Percentiles rank a stretch among this genome's conserved stretches.
These are phyloP conservation scores for Oryza punctata DNA, from an alignment of 176 grass and related monocot species.

Conservation along the genomic window DNA sequence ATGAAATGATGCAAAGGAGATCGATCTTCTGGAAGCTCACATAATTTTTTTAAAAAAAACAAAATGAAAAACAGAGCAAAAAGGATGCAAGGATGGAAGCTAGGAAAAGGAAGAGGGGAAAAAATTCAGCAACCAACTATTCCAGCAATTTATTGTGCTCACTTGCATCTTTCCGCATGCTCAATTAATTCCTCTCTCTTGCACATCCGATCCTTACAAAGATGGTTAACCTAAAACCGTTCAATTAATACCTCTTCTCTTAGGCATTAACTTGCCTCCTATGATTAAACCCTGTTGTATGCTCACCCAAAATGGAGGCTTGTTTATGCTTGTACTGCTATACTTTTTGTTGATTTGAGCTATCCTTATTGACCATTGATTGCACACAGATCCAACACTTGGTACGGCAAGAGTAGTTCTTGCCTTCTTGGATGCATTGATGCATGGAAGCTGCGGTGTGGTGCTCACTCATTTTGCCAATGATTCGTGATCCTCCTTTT, in stretches of 20 bases:
- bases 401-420: neutral
- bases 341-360: neutral
- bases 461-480: neutral
- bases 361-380: constrained; percentile 25
- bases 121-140: constrained; percentile 40
- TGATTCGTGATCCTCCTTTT: neutral
- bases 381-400: constrained; percentile 16
- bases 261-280: constrained; percentile 29
- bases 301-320: constrained; percentile 55
- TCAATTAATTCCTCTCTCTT: constrained; percentile 26
- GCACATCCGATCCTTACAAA: constrained; percentile 15
- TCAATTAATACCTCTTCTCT: neutral
- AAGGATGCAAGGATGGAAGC: neutral
- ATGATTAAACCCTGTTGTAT: constrained; percentile 34
- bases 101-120: neutral
- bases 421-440: constrained; percentile 5
- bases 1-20: neutral
- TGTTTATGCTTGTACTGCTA: constrained; percentile 31
- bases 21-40: constrained; percentile 38
- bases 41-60: neutral
- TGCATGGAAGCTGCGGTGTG: neutral
- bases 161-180: constrained; percentile 29
- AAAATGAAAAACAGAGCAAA: neutral
- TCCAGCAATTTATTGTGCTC: constrained; percentile 50
- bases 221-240: constrained; percentile 52